Evolutionary conservation across 108 stramenopile genomes (phyloP).

Genomic region (Pinguiococcus pyrenoidosus): DNA sequence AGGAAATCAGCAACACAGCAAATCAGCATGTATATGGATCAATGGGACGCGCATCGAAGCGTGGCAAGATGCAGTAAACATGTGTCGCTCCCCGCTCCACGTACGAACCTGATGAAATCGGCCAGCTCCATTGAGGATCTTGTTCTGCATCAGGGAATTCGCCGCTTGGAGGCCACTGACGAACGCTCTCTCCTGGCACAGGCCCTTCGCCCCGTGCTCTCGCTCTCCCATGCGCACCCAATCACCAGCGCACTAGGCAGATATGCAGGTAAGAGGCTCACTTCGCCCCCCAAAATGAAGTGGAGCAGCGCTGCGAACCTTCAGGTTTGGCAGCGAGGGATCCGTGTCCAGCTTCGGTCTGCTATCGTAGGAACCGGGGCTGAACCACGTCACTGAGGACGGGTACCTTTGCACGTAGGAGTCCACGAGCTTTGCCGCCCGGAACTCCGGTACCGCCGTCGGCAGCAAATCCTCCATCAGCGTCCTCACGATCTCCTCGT

Average conservation of each 20-base stretch:
- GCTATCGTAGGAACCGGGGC: constrained; percentile 59
- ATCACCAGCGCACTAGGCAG: constrained; percentile 74
- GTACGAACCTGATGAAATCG: too few species aligned
- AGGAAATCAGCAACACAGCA: too few species aligned
- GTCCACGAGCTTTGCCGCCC: constrained; percentile 60
- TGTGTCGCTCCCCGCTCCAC: constrained; percentile 15
- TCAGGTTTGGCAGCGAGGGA: constrained; percentile 53
- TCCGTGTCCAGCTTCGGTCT: constrained; percentile 64
- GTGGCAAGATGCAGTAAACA: constrained; percentile 1
- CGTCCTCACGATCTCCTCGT: constrained; percentile 62
- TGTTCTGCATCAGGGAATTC: constrained; percentile 54
- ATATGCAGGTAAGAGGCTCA: too few species aligned
- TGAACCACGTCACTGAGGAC: constrained; percentile 67
- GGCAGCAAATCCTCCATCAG: constrained; percentile 60
- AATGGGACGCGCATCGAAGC: constrained; percentile 15
- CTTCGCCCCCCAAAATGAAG: too few species aligned
- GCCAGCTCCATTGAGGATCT: too few species aligned
- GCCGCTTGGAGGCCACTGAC: constrained; percentile 74
- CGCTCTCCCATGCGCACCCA: constrained; percentile 79
- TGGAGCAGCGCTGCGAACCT: too few species aligned
- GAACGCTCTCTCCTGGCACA: constrained; percentile 79
- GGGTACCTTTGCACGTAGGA: constrained; percentile 72
- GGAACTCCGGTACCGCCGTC: constrained; percentile 60
- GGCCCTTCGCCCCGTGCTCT: constrained; percentile 80
- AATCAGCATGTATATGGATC: too few species aligned